Evolutionary conservation across 306 rosid genomes (phyloP).

Genomic region (Hippophae gyantsensis): DNA sequence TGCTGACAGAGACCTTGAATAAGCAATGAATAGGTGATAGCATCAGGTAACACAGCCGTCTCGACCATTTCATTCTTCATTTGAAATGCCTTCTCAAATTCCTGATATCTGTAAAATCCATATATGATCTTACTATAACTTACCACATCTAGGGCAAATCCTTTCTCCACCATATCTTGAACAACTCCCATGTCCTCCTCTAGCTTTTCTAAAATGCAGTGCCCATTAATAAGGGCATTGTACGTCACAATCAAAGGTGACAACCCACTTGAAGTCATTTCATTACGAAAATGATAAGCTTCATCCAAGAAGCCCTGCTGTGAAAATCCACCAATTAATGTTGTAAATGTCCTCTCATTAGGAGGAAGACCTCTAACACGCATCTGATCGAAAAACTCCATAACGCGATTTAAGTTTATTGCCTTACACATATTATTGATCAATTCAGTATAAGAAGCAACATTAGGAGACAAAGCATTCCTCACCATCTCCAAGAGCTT

Average conservation of each 20-base stretch:
- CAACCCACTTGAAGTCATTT: conserved; percentile 62
- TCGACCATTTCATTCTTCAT: conserved; percentile 64
- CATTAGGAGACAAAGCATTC: conserved; percentile 69
- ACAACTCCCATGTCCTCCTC: conserved; percentile 55
- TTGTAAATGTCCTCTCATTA: conserved; percentile 70
- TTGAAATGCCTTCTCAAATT: conserved; percentile 54
- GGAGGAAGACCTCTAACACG: conserved; percentile 54
- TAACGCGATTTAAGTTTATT: conserved; percentile 56
- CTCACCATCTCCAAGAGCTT: conserved; percentile 71
- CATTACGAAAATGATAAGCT: conserved; percentile 55
- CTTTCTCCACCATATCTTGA: conserved; percentile 47
- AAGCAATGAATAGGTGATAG: conserved; percentile 59
- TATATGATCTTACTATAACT: conserved; percentile 77
- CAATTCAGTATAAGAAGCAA: conserved; percentile 64
- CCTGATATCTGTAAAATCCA: conserved; percentile 57
- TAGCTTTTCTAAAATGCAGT: conserved; percentile 56
- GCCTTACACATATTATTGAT: conserved; percentile 73
- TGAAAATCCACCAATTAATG: conserved; percentile 73
- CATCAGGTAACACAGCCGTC: conserved; percentile 60
- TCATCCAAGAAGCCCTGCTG: conserved; percentile 54
- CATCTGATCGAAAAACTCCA: conserved; percentile 67
- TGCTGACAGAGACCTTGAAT: conserved; percentile 74
- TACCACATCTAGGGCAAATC: conserved; percentile 61
- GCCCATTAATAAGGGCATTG: conserved; percentile 67
- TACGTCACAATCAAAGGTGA: conserved; percentile 65